Evolutionary conservation across 352 stramenopile species (phyloP).

Genomic region (Elongisporangium anandrum): DNA sequence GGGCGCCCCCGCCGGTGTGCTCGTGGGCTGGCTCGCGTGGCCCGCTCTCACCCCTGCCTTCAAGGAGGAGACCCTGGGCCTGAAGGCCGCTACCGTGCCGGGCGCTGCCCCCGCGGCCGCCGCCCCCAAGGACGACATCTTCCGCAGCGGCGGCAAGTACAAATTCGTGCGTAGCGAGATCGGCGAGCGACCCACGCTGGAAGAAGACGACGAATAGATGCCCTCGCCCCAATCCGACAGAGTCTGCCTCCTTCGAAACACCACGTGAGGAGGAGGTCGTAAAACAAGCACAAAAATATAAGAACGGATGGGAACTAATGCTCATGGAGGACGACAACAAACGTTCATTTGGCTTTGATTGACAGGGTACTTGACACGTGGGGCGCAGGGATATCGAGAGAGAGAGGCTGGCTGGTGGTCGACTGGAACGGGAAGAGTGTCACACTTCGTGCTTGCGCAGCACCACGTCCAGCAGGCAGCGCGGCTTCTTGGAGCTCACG

Average conservation of each 20-base stretch:
- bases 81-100: constrained; percentile 26
- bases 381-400: background rate
- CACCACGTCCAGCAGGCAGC: constrained; percentile 73
- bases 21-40: constrained; percentile 69
- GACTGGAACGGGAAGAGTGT: background rate
- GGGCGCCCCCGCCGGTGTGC: constrained; percentile 38
- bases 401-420: background rate
- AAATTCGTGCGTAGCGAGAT: constrained; percentile 75
- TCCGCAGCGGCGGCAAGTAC: constrained; percentile 66
- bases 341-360: background rate
- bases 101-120: constrained; percentile 11
- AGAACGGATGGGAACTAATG: background rate
- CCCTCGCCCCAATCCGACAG: background rate
- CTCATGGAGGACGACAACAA: background rate
- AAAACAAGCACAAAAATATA: constrained; percentile 16
- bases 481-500: constrained; percentile 65
- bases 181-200: constrained; percentile 64
- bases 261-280: background rate
- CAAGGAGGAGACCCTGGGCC: constrained; percentile 71
- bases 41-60: constrained; percentile 60
- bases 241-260: background rate
- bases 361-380: background rate
- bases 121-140: constrained; percentile 21
- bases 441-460: constrained; percentile 55
- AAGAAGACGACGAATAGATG: constrained; percentile 39